Evolutionary conservation across 345 rosid species (phyloP), one percentile per base, ranked within the genome.

Genomic region (Arabidopsis thaliana): DNA sequence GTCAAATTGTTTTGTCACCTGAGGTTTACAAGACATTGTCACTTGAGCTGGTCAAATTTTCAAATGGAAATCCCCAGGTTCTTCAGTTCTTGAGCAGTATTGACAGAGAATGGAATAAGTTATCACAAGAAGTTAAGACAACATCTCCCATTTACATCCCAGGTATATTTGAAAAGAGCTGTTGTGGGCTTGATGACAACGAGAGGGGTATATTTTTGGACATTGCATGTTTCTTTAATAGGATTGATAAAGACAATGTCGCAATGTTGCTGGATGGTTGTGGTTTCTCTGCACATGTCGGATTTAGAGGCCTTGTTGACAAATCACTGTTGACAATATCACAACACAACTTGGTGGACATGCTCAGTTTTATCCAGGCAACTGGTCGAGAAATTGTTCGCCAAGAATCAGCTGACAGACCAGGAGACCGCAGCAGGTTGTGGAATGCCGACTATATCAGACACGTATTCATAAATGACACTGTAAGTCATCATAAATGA

Each of bases 161-260:
- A 53, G 48, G 58, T 28, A 48, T 75, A 33, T 63, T 67, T 24
- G 70, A 58, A 64, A 74, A 75, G 9, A 72, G 53, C n/a, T 83
- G 67, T 64, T 67, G 57, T 74, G 86, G 73, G 48, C 79, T 83
- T 14, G 73, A 78, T 44, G 78, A 57, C 5, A 65, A 79, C 7
- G 82, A 74, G 58, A 83, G 12, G 55, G 22, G 61, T 65, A 78
- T 80, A 62, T 75, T 78, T 48, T 64, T 83, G 38, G 83, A 83
- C 70, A 66, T 80, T 71, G 78, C 80, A n/a, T 83, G 82, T 69
- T 80, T 83, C 71, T 77, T 77, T 50, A 62, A 13, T 42, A 71
- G 53, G 45, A 59, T 48, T 68, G 53, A 77, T 20, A 78, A 56
- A 45, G 76, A 76, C n/a, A 5, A 40, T 2, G 73, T 59, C 5